Evolutionary conservation across 2,329 filamentous ascomycete genomes (phyloP), one percentile per base, ranked within the genome.

Genomic region (Neoascochyta sp.): DNA sequence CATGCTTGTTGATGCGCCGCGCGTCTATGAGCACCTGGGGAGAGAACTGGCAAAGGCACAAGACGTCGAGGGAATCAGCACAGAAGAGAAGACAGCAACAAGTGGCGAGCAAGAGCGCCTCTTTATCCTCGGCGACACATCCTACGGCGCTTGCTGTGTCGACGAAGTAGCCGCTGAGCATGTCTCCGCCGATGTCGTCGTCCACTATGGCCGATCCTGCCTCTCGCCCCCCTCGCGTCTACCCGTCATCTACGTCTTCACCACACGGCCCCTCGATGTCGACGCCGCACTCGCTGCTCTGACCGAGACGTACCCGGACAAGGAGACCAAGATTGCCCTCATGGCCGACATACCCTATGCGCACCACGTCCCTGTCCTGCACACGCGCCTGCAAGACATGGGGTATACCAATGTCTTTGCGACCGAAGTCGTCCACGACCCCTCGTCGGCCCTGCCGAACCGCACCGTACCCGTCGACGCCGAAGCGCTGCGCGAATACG

Each of bases 101-200:
- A n/a, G n/a, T n/a, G 18, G 10, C 18, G 55, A 62, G 7, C 67
- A 64, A 23, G 63, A 66, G 32, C 64, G 72, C 40, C 71, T 96
- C 29, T 94, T 85, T 50, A 89, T 98, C 38, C 70, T 98, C 11
- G 92, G 83, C 17, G 92, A 98, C 62, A 96, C 92, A 3, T 95
- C 90, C 2, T 98, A 96, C 64, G 93, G 92, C 37, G 83, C 90
- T 0, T 98, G 92, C 66, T 98, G 92, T 54, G 89, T 96, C 11
- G 92, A 98, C 54, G 92, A 98, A 66, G 82, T 96, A 22, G 92
- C 92, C 0, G 92, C 92, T 3, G 89, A 98, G 61, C 92, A 98
- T 60, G 83, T 87, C 10, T 76, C 87, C 51, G 89, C 92, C 5
- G 83, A 96, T 40, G 86, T 88, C 0, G 85, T 96, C 1, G 82